phyloP scores from a whole-genome alignment of 257 asterid genomes.

The Salvia miltiorrhiza region DNA sequence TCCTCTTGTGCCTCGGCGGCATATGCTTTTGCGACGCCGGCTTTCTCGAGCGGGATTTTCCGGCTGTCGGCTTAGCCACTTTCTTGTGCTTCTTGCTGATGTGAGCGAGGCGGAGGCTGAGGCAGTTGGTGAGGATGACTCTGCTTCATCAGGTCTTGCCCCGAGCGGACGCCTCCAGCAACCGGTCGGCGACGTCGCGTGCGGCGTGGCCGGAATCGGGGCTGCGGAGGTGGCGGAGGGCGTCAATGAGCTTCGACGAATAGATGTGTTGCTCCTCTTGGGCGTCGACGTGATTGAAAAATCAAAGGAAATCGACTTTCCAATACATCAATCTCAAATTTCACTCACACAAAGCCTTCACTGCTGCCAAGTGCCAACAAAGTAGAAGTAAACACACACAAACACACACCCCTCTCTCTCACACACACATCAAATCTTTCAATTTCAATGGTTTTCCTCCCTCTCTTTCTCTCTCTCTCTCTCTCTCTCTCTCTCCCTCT shows the following conservation, averaged over 20 bases:
- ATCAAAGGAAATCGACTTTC: too few relatives aligned
- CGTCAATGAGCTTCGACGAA: conserved; percentile 64
- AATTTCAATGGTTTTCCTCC: conserved; percentile 27
- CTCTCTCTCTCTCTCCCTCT: conserved; percentile 1
- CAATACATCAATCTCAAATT: too few relatives aligned
- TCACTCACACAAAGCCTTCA: background rate
- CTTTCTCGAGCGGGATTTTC: conserved; percentile 27
- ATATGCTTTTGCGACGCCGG: conserved; percentile 36
- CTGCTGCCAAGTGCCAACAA: conserved; percentile 10
- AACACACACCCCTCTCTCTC: background rate
- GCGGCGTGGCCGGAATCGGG: conserved; percentile 37
- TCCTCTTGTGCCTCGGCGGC: conserved; percentile 51
- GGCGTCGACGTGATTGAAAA: too few relatives aligned
- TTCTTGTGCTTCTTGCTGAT: conserved; percentile 49
- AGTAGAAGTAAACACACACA: conserved; percentile 11
- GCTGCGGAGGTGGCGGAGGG: conserved; percentile 54
- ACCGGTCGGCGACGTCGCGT: conserved; percentile 73
- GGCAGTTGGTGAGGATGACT: conserved; percentile 65
- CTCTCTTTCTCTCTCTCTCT: too few relatives aligned
- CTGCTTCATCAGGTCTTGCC: conserved; percentile 80
- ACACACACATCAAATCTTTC: conserved; percentile 18
- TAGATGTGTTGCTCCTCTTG: conserved; percentile 56
- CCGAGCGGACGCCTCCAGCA: conserved; percentile 62
- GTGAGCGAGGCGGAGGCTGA: conserved; percentile 57
- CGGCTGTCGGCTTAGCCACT: conserved; percentile 27